A percentile compares a stretch with the other conserved stretches of the same genome.
Evolutionary conservation across 305 asterid species (phyloP).

Genomic region (Fraxinus greggii): DNA sequence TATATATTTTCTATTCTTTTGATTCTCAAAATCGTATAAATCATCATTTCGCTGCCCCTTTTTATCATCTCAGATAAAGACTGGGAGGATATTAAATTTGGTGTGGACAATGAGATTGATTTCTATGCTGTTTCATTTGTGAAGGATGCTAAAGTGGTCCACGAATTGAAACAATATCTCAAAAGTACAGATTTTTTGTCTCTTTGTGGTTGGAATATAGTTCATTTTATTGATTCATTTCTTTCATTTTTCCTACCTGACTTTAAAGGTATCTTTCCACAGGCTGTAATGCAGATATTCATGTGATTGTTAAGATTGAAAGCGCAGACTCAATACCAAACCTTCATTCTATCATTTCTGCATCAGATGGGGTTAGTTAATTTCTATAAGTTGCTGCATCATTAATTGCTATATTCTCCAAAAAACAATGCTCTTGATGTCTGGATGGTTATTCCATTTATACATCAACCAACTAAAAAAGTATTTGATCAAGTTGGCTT

Average conservation of each 20-base stretch:
- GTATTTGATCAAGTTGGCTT: not conserved
- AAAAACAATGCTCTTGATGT: not conserved
- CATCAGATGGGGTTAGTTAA: constrained; percentile 91
- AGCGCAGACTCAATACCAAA: constrained; percentile 94
- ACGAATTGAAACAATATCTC: constrained; percentile 81
- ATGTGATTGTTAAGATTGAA: constrained; percentile 83
- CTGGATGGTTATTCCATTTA: not conserved
- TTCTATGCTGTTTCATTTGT: constrained; percentile 98
- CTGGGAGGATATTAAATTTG: constrained; percentile 98
- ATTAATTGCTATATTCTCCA: not conserved
- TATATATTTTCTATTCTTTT: constrained; percentile 11
- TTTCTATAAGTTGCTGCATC: constrained; percentile 5
- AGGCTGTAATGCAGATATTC: constrained; percentile 82
- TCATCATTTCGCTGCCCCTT: constrained; percentile 10
- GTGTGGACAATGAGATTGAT: constrained; percentile 92
- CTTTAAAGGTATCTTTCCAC: constrained; percentile 31
- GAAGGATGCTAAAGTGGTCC: constrained; percentile 90
- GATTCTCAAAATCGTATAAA: constrained; percentile 11
- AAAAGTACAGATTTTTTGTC: constrained; percentile 44
- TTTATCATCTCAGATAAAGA: constrained; percentile 61
- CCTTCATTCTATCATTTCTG: constrained; percentile 84
- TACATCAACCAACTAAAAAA: not conserved
- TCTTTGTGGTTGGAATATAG: constrained; percentile 3
- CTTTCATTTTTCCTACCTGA: constrained; percentile 14
- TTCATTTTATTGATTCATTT: not conserved